phyloP scores from a whole-genome alignment of 768 basidiomycete species.

The Mycena galericulata region DNA sequence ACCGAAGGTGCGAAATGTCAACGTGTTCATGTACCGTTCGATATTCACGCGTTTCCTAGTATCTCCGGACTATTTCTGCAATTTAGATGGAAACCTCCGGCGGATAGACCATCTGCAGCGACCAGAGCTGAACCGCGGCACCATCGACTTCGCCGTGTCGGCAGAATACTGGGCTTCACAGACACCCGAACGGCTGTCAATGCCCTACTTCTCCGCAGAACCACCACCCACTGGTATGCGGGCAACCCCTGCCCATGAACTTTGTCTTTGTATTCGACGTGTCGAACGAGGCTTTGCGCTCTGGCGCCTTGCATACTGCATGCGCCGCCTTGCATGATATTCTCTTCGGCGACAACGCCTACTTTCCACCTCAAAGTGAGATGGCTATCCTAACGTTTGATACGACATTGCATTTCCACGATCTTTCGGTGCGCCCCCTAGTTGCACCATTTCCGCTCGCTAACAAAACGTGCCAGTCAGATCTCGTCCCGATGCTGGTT shows the following conservation, averaged over 20 bases:
- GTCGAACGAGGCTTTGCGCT: constrained; percentile 71
- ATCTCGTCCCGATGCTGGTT: constrained; percentile 77
- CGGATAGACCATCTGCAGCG: constrained; percentile 85
- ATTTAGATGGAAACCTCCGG: constrained; percentile 80
- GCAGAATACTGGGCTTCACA: constrained; percentile 89
- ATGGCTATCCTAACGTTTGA: constrained; percentile 92
- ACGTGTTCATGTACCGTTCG: neutral
- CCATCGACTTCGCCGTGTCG: constrained; percentile 89
- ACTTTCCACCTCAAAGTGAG: constrained; percentile 64
- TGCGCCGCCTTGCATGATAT: constrained; percentile 72
- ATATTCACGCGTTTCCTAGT: constrained; percentile 58
- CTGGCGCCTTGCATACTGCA: constrained; percentile 76
- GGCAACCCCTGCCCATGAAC: constrained; percentile 72
- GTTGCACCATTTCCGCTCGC: constrained; percentile 30
- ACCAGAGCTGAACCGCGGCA: constrained; percentile 91
- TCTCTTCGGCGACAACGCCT: constrained; percentile 71
- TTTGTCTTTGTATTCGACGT: constrained; percentile 93
- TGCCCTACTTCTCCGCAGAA: constrained; percentile 65
- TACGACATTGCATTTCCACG: constrained; percentile 84
- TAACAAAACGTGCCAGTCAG: constrained; percentile 47
- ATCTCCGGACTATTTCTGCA: constrained; percentile 83
- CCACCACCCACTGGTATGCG: constrained; percentile 61
- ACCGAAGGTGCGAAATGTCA: constrained; percentile 76
- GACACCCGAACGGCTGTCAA: constrained; percentile 64
- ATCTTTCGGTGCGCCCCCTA: constrained; percentile 77